phyloP scores from a whole-genome alignment of 2,329 filamentous ascomycete genomes.

The Polychaeton citri region DNA sequence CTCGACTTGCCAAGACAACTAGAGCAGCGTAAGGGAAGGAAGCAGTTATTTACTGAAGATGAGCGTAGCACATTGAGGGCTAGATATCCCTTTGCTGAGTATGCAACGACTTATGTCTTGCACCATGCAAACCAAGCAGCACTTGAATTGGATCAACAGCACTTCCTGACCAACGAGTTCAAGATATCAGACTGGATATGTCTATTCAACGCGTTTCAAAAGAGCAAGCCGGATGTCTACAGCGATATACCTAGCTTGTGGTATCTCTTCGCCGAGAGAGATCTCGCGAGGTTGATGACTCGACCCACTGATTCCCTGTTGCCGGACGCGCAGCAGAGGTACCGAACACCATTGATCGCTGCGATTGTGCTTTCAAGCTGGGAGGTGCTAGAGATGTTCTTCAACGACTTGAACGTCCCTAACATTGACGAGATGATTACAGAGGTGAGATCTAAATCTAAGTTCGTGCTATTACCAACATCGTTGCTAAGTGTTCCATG shows the following conservation, averaged over 20 bases:
- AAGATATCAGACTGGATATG: not conserved
- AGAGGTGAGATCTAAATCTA: not conserved
- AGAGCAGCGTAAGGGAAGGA: not conserved
- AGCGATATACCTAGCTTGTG: not conserved
- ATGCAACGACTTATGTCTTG: constrained; percentile 28
- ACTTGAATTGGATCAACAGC: constrained; percentile 12
- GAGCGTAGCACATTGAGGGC: constrained; percentile 8
- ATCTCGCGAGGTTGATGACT: constrained; percentile 3
- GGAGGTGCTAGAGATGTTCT: constrained; percentile 1
- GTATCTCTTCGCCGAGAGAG: constrained; percentile 4
- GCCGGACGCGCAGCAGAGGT: constrained; percentile 1
- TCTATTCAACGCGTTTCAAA: not conserved
- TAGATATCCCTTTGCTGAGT: constrained; percentile 34
- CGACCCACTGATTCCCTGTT: constrained; percentile 1
- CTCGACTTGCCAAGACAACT: constrained; percentile 1
- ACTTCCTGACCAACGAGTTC: constrained; percentile 17
- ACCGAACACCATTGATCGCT: constrained; percentile 1
- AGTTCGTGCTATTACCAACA: not conserved
- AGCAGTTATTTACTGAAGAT: constrained; percentile 1
- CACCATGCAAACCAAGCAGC: constrained; percentile 28
- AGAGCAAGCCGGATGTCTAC: not conserved
- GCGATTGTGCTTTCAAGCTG: constrained; percentile 2
- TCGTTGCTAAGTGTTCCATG: not conserved
- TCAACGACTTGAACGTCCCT: not conserved
- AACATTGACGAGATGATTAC: constrained; percentile 1